phyloP scores from a whole-genome alignment of 75 land plant genomes.

The Cupressus sempervirens region DNA sequence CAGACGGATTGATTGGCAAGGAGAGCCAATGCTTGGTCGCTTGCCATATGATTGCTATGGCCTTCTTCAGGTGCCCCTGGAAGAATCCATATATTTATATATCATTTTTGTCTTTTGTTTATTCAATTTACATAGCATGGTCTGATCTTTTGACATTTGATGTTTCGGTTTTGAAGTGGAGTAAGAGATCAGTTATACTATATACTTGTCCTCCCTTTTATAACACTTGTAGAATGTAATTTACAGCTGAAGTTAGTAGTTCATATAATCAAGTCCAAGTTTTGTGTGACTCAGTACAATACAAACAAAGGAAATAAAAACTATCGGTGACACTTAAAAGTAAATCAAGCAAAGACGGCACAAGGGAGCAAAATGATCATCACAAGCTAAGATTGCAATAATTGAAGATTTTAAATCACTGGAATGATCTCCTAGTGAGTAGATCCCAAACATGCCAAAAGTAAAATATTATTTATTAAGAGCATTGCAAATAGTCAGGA shows the following conservation, averaged over 20 bases:
- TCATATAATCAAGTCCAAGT: neutral
- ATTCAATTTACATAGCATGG: neutral
- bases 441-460: neutral
- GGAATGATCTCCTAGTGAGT: neutral
- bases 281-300: neutral
- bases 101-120: neutral
- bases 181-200: neutral
- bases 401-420: neutral
- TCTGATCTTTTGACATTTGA: neutral
- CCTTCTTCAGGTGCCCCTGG: conserved; percentile 26
- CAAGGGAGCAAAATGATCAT: neutral
- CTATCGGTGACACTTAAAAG: neutral
- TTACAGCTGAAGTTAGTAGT: neutral
- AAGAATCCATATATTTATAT: neutral
- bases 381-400: neutral
- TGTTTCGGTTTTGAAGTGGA: neutral
- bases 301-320: neutral
- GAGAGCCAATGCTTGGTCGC: conserved; percentile 40
- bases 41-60: conserved; percentile 35
- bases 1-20: conserved; percentile 38
- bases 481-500: neutral
- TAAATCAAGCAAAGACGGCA: neutral
- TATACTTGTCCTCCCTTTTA: neutral
- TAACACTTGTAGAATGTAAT: neutral
- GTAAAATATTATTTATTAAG: neutral